Conservation (phyloP, 805 yeast genomes). For the Saturnispora zaruensis region DNA sequence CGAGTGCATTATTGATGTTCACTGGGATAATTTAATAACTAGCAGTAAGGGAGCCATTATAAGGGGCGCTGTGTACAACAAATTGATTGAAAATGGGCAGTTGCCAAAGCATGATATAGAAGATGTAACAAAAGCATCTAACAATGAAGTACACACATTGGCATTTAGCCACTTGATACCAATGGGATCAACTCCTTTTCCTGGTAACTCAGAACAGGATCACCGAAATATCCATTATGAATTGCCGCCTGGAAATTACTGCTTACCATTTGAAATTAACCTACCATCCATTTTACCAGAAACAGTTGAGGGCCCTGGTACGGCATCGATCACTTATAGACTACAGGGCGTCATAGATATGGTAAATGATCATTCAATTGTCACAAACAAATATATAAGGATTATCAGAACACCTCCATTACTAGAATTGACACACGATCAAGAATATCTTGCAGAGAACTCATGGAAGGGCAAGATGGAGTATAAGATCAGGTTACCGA, state of each 20-base stretch:
- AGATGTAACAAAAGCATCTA: neutral
- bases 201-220: constrained; percentile 13
- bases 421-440: constrained; percentile 31
- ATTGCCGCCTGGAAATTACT: constrained; percentile 45
- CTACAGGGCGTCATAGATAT: constrained; percentile 24
- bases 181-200: constrained; percentile 29
- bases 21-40: constrained; percentile 41
- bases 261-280: constrained; percentile 37
- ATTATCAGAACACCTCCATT: constrained; percentile 37
- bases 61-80: constrained; percentile 10
- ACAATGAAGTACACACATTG: neutral
- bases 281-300: constrained; percentile 42
- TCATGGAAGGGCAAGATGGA: constrained; percentile 48
- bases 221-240: constrained; percentile 21
- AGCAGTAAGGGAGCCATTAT: constrained; percentile 31
- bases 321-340: constrained; percentile 36
- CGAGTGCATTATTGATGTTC: constrained; percentile 33
- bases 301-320: constrained; percentile 41
- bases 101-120: neutral
- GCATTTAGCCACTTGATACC: constrained; percentile 10
- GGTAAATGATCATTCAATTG: neutral
- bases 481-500: constrained; percentile 37
- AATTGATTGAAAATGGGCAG: neutral
- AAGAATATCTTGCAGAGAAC: constrained; percentile 39
- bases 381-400: constrained; percentile 31